A percentile compares a stretch with the other conserved stretches of the same genome.
Conservation (phyloP, 1,284 basidiomycete species). For the Taiwanofungus camphoratus region DNA sequence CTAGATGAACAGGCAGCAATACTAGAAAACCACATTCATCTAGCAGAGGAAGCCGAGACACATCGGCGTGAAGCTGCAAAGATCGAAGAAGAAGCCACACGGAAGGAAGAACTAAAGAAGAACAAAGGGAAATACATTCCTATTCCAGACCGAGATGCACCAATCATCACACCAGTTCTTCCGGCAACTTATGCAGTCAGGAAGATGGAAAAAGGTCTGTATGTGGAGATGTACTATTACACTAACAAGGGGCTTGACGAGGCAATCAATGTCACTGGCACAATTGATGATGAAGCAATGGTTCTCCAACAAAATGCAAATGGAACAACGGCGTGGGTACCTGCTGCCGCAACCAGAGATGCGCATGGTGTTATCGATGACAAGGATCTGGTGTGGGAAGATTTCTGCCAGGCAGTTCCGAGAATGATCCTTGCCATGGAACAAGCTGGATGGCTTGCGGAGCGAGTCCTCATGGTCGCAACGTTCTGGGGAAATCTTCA, state of each 20-base stretch:
- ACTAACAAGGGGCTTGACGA: not conserved
- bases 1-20: not conserved
- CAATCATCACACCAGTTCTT: not conserved
- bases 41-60: not conserved
- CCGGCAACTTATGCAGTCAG: not conserved
- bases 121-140: not conserved
- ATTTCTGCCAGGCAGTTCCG: not conserved
- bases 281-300: not conserved
- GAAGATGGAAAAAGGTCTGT: not conserved
- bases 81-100: not conserved
- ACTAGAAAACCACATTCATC: not conserved
- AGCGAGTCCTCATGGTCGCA: not conserved
- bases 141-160: not conserved
- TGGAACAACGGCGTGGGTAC: not conserved
- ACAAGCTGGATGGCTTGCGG: conserved; percentile 1
- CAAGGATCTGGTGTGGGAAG: conserved; percentile 4
- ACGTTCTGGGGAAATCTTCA: conserved; percentile 7
- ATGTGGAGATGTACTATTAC: conserved; percentile 3
- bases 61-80: not conserved
- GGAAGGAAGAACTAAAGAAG: not conserved
- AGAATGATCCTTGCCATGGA: not conserved
- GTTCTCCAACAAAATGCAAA: not conserved
- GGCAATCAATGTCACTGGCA: not conserved
- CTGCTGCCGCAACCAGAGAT: not conserved
- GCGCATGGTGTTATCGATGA: not conserved